phyloP scores from a whole-genome alignment of 2,329 filamentous ascomycete species.

The Trichoderma cornu-damae region DNA sequence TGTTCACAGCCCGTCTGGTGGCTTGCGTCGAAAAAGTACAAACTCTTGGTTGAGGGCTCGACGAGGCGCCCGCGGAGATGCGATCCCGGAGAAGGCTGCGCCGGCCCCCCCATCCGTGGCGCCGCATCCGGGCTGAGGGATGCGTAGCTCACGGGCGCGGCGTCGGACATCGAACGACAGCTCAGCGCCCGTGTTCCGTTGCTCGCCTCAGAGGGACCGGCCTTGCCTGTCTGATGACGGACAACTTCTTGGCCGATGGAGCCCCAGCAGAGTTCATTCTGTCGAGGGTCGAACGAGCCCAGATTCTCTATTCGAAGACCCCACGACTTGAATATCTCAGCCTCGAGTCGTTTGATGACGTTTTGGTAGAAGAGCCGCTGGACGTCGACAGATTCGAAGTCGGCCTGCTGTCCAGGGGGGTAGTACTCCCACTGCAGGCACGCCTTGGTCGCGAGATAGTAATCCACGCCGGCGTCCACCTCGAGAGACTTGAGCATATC shows the following conservation, averaged over 20 bases:
- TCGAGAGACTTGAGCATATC: conserved; percentile 1
- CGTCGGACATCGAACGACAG: not conserved
- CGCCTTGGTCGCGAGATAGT: not conserved
- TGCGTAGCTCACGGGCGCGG: not conserved
- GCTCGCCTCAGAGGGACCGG: not conserved
- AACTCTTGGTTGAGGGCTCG: not conserved
- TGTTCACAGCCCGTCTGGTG: not conserved
- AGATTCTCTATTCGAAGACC: not conserved
- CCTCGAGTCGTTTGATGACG: conserved; percentile 1
- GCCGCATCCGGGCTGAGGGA: not conserved
- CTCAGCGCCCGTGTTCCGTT: not conserved
- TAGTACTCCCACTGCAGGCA: not conserved
- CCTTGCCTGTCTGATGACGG: not conserved
- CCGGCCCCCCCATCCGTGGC: not conserved
- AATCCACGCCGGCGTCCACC: not conserved
- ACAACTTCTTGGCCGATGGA: conserved; percentile 6
- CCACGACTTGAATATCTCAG: conserved; percentile 8
- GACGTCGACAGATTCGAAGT: not conserved
- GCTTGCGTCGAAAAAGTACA: conserved; percentile 6
- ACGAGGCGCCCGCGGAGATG: not conserved
- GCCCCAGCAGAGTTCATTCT: conserved; percentile 6
- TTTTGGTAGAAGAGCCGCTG: conserved; percentile 10
- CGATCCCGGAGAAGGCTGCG: not conserved
- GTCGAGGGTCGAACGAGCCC: conserved; percentile 1
- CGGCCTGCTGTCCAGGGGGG: not conserved